Percentiles rank a stretch among this genome's conserved stretches.
phyloP scores from a whole-genome alignment of 202 grass and related monocot genomes.

The Carex arenaria region DNA sequence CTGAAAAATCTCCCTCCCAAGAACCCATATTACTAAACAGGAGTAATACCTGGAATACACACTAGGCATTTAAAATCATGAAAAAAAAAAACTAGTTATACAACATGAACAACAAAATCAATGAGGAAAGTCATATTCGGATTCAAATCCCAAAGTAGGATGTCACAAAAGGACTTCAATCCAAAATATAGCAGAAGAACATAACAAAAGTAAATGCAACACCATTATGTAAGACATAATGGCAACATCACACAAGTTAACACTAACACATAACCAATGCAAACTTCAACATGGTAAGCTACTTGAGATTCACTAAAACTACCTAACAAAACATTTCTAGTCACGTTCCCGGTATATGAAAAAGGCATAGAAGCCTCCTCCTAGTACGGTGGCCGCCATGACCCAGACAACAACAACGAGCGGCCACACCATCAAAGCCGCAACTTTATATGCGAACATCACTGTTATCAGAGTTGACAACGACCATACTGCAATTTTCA shows the following conservation, averaged over 20 bases:
- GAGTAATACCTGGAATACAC: not conserved
- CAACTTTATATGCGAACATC: constrained; percentile 23
- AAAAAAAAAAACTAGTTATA: not conserved
- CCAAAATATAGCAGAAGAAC: not conserved
- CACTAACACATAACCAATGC: not conserved
- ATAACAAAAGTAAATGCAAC: not conserved
- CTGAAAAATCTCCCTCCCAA: not conserved
- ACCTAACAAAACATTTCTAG: not conserved
- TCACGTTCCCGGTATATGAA: not conserved
- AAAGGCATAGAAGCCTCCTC: constrained; percentile 21
- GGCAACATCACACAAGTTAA: not conserved
- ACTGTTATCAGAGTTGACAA: constrained; percentile 9
- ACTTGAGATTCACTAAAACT: not conserved
- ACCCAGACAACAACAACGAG: constrained; percentile 7
- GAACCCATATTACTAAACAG: no score
- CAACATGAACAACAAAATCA: not conserved
- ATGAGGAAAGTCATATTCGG: not conserved
- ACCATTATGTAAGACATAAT: not conserved
- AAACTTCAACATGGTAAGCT: not conserved
- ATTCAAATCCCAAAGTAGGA: not conserved
- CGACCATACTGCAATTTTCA: constrained; percentile 5
- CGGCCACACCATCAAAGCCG: not conserved
- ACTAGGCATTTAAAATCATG: not conserved
- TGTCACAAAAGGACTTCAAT: not conserved
- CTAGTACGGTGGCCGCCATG: not conserved